Conservation (phyloP, 2,329 filamentous ascomycete genomes). For the Fusarium sambucinum region DNA sequence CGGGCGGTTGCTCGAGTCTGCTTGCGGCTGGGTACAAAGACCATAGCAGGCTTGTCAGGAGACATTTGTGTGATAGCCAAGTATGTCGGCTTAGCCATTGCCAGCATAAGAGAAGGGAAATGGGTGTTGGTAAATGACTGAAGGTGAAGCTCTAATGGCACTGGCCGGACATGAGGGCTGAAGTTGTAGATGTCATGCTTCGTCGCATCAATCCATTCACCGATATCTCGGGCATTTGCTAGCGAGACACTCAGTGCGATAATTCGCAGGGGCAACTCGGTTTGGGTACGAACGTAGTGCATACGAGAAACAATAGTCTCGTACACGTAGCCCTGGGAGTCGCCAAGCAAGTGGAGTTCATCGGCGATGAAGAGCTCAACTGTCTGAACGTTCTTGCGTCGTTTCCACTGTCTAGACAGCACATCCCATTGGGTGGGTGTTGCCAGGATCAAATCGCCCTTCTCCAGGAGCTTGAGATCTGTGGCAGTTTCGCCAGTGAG, state of each 20-base stretch:
- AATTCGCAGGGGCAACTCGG: conserved; percentile 86
- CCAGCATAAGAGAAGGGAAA: conserved; percentile 97
- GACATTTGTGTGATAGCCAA: conserved; percentile 89
- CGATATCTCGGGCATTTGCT: conserved; percentile 91
- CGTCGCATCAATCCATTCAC: conserved; percentile 97
- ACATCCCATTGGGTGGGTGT: conserved; percentile 97
- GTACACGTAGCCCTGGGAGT: conserved; percentile 87
- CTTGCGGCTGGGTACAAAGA: conserved; percentile 94
- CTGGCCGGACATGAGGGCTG: conserved; percentile 88
- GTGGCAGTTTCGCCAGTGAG: conserved; percentile 92
- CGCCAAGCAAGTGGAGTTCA: conserved; percentile 92
- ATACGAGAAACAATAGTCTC: conserved; percentile 98
- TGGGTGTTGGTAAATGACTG: conserved; percentile 97
- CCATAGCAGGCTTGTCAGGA: conserved; percentile 86
- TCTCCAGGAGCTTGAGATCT: conserved; percentile 88
- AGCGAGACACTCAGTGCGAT: conserved; percentile 91
- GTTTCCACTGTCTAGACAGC: conserved; percentile 94
- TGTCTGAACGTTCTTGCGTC: conserved; percentile 92
- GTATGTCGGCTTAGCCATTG: conserved; percentile 96
- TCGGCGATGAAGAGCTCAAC: conserved; percentile 94
- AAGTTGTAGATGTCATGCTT: conserved; percentile 99
- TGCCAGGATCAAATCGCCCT: conserved; percentile 88
- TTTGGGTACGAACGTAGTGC: conserved; percentile 93
- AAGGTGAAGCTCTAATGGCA: conserved; percentile 92
- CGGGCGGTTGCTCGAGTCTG: conserved; percentile 89